Evolutionary conservation across 1,284 basidiomycete genomes (phyloP).

Genomic region (Ganoderma lingzhi): DNA sequence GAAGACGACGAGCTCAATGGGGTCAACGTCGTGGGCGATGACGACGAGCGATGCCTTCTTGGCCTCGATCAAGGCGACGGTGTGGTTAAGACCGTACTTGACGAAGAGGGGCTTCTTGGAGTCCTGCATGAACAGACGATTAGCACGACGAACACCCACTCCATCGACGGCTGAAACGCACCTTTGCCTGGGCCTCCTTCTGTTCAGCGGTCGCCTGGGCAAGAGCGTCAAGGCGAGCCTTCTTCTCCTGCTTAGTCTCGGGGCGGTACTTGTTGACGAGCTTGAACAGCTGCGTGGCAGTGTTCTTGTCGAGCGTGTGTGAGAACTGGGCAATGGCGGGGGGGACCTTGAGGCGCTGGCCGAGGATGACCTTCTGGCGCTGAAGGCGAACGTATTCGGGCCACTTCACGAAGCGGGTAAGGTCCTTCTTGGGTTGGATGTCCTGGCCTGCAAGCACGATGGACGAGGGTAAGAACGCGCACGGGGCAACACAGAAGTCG

Average conservation of each 20-base stretch:
- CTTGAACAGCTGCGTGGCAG: slow-evolving; percentile 98
- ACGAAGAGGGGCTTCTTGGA: slow-evolving; percentile 94
- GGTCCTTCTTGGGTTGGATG: slow-evolving; percentile 89
- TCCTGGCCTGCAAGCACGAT: slow-evolving; percentile 79
- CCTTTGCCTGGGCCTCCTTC: slow-evolving; percentile 79
- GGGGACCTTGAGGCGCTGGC: slow-evolving; percentile 98
- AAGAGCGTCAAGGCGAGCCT: slow-evolving; percentile 85
- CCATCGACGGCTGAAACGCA: slow-evolving; percentile 32
- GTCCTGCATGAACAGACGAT: slow-evolving; percentile 53
- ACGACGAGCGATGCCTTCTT: slow-evolving; percentile 98
- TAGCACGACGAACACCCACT: background rate
- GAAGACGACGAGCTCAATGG: slow-evolving; percentile 98
- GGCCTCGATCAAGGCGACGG: slow-evolving; percentile 93
- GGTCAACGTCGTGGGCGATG: slow-evolving; percentile 99
- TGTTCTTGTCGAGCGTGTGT: slow-evolving; percentile 99
- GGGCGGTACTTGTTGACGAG: slow-evolving; percentile 97
- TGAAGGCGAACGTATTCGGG: slow-evolving; percentile 99
- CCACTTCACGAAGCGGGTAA: slow-evolving; percentile 99
- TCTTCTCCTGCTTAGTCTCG: slow-evolving; percentile 98
- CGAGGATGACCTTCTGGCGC: slow-evolving; percentile 98
- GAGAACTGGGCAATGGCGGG: slow-evolving; percentile 98
- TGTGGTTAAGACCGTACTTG: slow-evolving; percentile 98
- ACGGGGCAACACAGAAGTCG: background rate
- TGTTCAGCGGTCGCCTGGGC: slow-evolving; percentile 83
- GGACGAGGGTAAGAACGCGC: slow-evolving; percentile 1